These are phyloP conservation scores for Mycena latifolia DNA, from an alignment of 768 basidiomycete genomes.

Conservation along the genomic window DNA sequence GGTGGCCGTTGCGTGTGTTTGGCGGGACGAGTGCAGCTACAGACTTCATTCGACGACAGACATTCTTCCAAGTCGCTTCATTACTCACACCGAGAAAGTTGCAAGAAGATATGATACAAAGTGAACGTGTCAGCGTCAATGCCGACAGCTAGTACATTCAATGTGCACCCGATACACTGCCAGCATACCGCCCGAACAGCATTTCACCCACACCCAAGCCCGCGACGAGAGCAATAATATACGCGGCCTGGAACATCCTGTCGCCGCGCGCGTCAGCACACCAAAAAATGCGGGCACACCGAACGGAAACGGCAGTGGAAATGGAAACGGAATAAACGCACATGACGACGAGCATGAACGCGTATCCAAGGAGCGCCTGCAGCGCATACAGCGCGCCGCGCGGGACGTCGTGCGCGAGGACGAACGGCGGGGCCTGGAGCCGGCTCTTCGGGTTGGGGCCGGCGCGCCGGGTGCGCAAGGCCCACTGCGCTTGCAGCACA, in stretches of 20 bases:
- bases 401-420: constrained; percentile 72
- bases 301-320: neutral
- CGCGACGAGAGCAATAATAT: constrained; percentile 76
- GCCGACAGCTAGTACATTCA: neutral
- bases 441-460: neutral
- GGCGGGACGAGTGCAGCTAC: no score
- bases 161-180: neutral
- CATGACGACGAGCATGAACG: constrained; percentile 88
- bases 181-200: constrained; percentile 60
- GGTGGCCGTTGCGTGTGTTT: no score
- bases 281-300: no score
- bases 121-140: no score
- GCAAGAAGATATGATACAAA: no score
- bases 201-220: constrained; percentile 84
- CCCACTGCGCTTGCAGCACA: constrained; percentile 35
- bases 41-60: no score
- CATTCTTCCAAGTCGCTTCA: no score
- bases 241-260: constrained; percentile 90
- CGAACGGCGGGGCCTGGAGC: constrained; percentile 66
- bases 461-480: constrained; percentile 59
- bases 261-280: neutral
- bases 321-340: constrained; percentile 50
- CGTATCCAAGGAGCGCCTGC: constrained; percentile 73
- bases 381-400: constrained; percentile 75
- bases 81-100: no score